Percentiles rank a stretch among this genome's conserved stretches.
phyloP scores from a whole-genome alignment of 768 basidiomycete genomes.

The Auriculariales sp. region DNA sequence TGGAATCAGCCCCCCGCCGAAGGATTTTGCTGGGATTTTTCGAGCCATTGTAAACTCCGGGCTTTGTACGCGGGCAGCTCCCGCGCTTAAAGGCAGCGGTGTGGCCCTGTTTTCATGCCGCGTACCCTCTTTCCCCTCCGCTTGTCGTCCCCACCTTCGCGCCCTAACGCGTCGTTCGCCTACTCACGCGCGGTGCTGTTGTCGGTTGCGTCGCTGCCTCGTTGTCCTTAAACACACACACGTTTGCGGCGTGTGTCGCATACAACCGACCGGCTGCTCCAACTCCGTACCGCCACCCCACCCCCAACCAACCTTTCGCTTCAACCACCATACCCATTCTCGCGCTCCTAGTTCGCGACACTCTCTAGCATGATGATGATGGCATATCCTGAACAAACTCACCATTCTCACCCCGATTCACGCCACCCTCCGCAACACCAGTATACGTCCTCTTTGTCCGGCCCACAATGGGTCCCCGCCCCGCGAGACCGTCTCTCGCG shows the following conservation, averaged over 20 bases:
- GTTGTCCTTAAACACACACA: background rate
- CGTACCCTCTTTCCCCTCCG: constrained; percentile 7
- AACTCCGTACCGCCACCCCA: too few relatives aligned
- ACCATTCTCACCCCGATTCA: background rate
- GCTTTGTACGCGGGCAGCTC: too few relatives aligned
- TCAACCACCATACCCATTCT: background rate
- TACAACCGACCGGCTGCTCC: too few relatives aligned
- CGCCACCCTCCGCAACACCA: too few relatives aligned
- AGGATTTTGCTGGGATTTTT: too few relatives aligned
- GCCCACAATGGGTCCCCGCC: too few relatives aligned
- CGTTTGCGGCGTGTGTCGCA: background rate
- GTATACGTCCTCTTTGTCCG: too few relatives aligned
- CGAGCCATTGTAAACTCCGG: too few relatives aligned
- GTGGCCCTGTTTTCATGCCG: background rate
- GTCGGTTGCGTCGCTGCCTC: background rate
- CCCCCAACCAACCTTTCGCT: too few relatives aligned
- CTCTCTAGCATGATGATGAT: background rate
- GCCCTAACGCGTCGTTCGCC: constrained; percentile 18
- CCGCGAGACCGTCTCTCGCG: too few relatives aligned
- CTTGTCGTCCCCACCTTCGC: constrained; percentile 19
- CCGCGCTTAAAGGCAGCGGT: constrained; percentile 1
- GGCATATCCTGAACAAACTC: background rate
- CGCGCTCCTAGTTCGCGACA: too few relatives aligned
- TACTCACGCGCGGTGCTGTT: background rate
- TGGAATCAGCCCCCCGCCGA: too few relatives aligned